Evolutionary conservation across 2,329 filamentous ascomycete genomes (phyloP), one percentile per base, ranked within the genome.

Genomic region (Fusarium sambucinum): DNA sequence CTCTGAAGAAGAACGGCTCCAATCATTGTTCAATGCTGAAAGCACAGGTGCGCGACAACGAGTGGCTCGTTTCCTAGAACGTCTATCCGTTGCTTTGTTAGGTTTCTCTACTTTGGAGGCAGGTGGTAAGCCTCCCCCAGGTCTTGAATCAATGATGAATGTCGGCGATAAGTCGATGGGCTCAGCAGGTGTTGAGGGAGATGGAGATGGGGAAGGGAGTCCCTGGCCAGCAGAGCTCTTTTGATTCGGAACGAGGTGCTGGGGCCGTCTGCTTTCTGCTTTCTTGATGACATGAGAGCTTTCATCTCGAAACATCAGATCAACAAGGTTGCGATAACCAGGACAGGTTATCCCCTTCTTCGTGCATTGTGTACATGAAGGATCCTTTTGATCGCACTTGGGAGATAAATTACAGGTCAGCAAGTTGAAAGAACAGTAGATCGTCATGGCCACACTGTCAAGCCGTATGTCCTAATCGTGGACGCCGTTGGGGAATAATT

Each of bases 241-340:
- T 42, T 76, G 77, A 70, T 73, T 40, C 12, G 41, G 56, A 25
- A 65, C 63, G 33, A 69, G 72, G 53, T 60, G 44, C 27, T 74
- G 74, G 21, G 73, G 68, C 27, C 74, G 72, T 50, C 63, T 69
- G 58, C 79, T 80, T 53, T 79, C 81, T 45, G 82, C 83, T 75
- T 85, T 86, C 69, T 83, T 82, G 68, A 85, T 85, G 56, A 87
- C 85, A 72, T 85, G 84, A 32, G 80, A 81, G 66, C 83, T 87
- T 73, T 87, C 84, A 70, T 87, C 84, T 41, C 85, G 82, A 68
- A 88, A 87, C 80, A 87, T 86, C 63, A 87, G 80, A 66, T 87
- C 85, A 40, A 86, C 81, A 48, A 84, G 78, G 64, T 85, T 85
- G 42, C 85, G 79, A 69, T 88, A 88, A 56, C 86, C 86, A 32